Base-by-base conservation (phyloP, 2,329 filamentous ascomycete species). In the Domatiomyces globalis region DNA sequence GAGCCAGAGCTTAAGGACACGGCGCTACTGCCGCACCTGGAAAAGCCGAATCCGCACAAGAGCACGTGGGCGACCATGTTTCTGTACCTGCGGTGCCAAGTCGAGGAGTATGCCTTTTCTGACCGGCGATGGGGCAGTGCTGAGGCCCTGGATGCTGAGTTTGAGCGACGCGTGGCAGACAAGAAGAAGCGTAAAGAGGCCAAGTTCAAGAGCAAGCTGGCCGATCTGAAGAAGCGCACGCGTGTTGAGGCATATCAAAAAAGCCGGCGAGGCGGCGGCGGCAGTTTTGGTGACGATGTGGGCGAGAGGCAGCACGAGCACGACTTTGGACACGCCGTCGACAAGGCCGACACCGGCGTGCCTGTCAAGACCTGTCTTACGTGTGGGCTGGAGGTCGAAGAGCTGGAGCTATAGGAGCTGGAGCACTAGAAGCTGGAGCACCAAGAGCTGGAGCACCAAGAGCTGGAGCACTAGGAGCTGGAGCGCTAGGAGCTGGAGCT, bases 41-140 rank as follows among this genome's bases (percentile, higher is more conserved):
- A 85, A 50, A 83, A 83, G 33, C 90, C 92, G 1, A 98, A 98
- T 62, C 92, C 92, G 0, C 92, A 95, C 69, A 95, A 95, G 66
- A 81, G 85, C 0, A 88, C 89, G 53, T 98, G 88, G 87, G 88
- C 95, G 67, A 87, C 94, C 72, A 98, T 98, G 92, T 95, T 95
- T 83, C 77, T 98, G 2, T 98, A 92, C 65, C 74, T 98, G 19
- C 84, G 92, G 0, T 94, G 81, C 54, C 92, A 98, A 64, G 86
- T 98, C 1, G 92, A 98, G 64, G 87, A 88, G 51, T 95, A 95
- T 64, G 92, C 90, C 0, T 83, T 96, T 61, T 80, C 72, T 0
- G 68, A 76, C 1, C 81, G 80, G 58, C 95, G 95, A 70, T 98
- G 92, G 92, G 92, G 92, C 0, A 87, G 84, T 0, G 69, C 85